A percentile compares a stretch with the other conserved stretches of the same genome.
Conservation (phyloP, 2,329 filamentous ascomycete genomes). For the Nothophaeocryptopus gaeumannii region DNA sequence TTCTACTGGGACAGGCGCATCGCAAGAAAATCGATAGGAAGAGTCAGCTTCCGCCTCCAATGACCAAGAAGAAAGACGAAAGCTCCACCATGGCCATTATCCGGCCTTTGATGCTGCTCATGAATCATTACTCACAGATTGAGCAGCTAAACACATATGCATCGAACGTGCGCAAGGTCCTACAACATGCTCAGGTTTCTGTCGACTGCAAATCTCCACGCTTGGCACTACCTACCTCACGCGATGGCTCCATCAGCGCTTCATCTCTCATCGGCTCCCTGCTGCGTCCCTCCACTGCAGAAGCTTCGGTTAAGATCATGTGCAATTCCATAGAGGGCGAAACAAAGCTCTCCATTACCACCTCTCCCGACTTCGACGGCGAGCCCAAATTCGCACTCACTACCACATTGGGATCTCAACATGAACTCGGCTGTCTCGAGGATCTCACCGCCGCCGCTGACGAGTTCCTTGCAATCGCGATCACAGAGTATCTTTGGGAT, state of each 20-base stretch:
- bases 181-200: no score
- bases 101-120: conserved; percentile 50
- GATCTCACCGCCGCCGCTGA: conserved; percentile 9
- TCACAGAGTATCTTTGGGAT: no score
- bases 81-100: conserved; percentile 55
- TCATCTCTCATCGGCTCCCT: no score
- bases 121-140: no score
- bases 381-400: not conserved
- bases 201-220: no score
- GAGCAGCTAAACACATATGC: no score
- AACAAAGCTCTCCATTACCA: conserved; percentile 54
- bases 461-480: conserved; percentile 3
- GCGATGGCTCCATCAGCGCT: no score
- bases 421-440: not conserved
- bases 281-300: no score
- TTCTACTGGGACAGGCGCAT: conserved; percentile 77
- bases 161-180: no score
- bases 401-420: not conserved
- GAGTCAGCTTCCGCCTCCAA: conserved; percentile 60
- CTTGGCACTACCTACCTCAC: no score
- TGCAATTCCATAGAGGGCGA: no score
- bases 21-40: conserved; percentile 69
- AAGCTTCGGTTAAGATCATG: no score
- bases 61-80: conserved; percentile 50
- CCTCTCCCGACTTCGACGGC: conserved; percentile 45